These are phyloP conservation scores for Ceratocystiopsis brevicomis DNA, from an alignment of 2,329 filamentous ascomycete genomes.

Conservation along the genomic window DNA sequence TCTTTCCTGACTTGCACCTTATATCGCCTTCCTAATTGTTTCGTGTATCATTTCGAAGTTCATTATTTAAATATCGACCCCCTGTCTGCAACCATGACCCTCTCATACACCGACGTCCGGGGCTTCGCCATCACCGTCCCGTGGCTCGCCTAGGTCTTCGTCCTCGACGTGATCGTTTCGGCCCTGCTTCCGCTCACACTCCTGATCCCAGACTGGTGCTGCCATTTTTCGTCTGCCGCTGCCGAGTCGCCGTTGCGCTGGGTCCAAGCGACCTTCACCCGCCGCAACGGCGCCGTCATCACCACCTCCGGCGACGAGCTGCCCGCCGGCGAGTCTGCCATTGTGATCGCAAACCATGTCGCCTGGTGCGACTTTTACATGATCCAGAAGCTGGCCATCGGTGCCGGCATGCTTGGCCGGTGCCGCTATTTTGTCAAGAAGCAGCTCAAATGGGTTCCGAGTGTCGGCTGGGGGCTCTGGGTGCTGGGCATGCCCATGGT, in stretches of 20 bases:
- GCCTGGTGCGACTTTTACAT: conserved; percentile 46
- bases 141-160: conserved; percentile 32
- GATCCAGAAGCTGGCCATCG: conserved; percentile 37
- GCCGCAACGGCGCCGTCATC: conserved; percentile 32
- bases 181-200: conserved; percentile 27
- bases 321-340: conserved; percentile 35
- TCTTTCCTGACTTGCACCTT: no score
- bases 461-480: conserved; percentile 46
- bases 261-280: conserved; percentile 38
- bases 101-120: conserved; percentile 20
- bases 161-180: conserved; percentile 32
- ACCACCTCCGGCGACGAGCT: conserved; percentile 32
- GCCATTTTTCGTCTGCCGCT: conserved; percentile 33
- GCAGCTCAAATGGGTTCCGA: conserved; percentile 37
- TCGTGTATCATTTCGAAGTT: no score
- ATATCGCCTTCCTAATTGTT: no score
- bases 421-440: conserved; percentile 45
- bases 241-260: conserved; percentile 36
- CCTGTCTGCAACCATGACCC: neutral
- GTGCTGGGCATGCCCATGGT: conserved; percentile 47
- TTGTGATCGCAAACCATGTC: conserved; percentile 41
- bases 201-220: conserved; percentile 29
- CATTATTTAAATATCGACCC: no score
- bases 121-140: conserved; percentile 25
- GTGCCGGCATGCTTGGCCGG: conserved; percentile 37